Base-by-base conservation (phyloP, 192 early-diverging fungal species). In the Umbelopsis vinacea region DNA sequence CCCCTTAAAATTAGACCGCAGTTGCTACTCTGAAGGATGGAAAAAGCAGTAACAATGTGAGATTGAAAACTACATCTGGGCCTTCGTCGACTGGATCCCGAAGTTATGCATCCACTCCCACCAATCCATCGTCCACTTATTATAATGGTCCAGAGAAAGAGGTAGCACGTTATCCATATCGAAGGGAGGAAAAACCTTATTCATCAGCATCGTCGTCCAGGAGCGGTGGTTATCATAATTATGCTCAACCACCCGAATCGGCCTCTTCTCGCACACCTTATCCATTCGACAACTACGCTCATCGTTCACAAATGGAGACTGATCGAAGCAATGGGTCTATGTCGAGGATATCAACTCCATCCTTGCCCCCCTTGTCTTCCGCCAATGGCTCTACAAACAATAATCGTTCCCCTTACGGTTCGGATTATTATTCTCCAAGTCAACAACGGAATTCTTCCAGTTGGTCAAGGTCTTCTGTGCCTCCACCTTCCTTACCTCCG, bases 391-490 rank as follows among this genome's bases (percentile, higher is more conserved):
- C 23, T 24, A 22, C 53, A 63, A 37, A 63, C 19, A 63, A 29
- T 63, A 63, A 29, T 17, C 57, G 57, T 6, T 63, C 57, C 10
- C 29, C 57, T 37, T 63, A 63, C 37, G 57, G 57, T 37, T 63
- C 57, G 17, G 57, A 63, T 63, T 63, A 63, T 63, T 63, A 63
- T 37, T 37, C 53, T 7, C 14, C 57, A 29, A 63, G 6, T 63
- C 29, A 37, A 35, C 57, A 63, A 33, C 26, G 57, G 26, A 29
- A 17, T 26, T 37, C 57, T 19, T 37, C 57, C 12, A 37, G 57
- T 29, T 63, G 57, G 57, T 63, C 57, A 29, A 22, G 57, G 29
- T 63, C 57, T 12, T 35, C 57, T 63, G 57, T 63, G 7, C 57
- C 57, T 63, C 57, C 57, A 11, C 57, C 57, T 19, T 63, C 57